A percentile compares a stretch with the other conserved stretches of the same genome.
phyloP scores from a whole-genome alignment of 345 rosid genomes.

The Linum trigynum region DNA sequence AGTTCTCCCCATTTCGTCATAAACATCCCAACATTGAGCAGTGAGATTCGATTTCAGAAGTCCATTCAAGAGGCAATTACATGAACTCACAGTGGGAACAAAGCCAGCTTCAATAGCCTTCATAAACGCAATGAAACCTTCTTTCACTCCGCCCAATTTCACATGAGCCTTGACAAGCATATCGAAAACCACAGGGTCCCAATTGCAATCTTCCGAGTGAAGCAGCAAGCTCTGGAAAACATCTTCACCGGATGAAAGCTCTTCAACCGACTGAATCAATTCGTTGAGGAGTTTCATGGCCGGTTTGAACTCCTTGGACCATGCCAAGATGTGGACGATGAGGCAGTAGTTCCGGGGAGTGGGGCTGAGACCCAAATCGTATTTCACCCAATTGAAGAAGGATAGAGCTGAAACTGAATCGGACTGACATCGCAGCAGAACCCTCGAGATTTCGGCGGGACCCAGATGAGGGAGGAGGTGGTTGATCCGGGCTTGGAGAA shows the following conservation, averaged over 20 bases:
- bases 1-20: constrained; percentile 50
- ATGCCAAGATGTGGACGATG: constrained; percentile 47
- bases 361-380: constrained; percentile 39
- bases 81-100: constrained; percentile 56
- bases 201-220: constrained; percentile 48
- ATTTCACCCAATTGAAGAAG: constrained; percentile 57
- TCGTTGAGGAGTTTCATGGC: constrained; percentile 52
- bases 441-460: constrained; percentile 46
- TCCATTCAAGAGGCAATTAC: constrained; percentile 70
- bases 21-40: constrained; percentile 63
- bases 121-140: constrained; percentile 34
- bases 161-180: constrained; percentile 55
- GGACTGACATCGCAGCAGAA: constrained; percentile 59
- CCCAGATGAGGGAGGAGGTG: constrained; percentile 42
- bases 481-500: constrained; percentile 20
- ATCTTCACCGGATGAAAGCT: constrained; percentile 19
- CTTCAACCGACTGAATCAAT: constrained; percentile 19
- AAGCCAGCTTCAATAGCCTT: constrained; percentile 41
- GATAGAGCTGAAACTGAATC: constrained; percentile 41
- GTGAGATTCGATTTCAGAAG: constrained; percentile 42
- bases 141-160: constrained; percentile 39
- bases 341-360: constrained; percentile 39
- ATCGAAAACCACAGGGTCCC: constrained; percentile 62
- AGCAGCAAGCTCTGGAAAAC: constrained; percentile 37
- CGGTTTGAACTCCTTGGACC: constrained; percentile 36